Evolutionary conservation across 495 filamentous ascomycete genomes (phyloP), one percentile per base, ranked within the genome.

Genomic region (Trichoderma gamsii): DNA sequence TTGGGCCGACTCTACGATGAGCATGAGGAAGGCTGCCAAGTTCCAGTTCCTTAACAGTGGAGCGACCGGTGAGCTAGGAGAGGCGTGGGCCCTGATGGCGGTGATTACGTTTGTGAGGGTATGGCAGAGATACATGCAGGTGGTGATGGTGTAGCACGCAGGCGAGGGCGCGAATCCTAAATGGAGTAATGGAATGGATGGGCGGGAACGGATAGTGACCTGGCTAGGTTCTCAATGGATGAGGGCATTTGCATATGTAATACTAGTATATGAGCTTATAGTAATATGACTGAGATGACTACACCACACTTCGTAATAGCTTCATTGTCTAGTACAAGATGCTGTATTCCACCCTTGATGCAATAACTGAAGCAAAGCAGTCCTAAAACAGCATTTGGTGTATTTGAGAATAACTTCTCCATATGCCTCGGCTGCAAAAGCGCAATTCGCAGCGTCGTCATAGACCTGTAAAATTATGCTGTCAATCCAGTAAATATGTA

Each of bases 41-140:
- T 61, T 61, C 56, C 3, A 61, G 56, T 61, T 61, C 25, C 11
- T 61, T 18, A 61, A 61, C n/a, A 61, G 56, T 32, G 56, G 56
- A 32, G 56, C 56, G 13, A 61, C 56, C 25, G 56, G 56, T 32
- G 56, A 61, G 56, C 56, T 61, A 23, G 56, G 56, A 23, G 56
- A 61, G 25, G 56, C 56, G 27, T 61, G 56, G 56, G 56, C 56
- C 11, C 27, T 61, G 3, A 61, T 61, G 56, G 56, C 56, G 25
- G 25, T 61, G 23, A 21, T 61, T 4, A 29, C 56, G 11, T 61
- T 61, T 32, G 56, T 61, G 25, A 61, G 56, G 56, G 56, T 61
- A 61, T 61, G 56, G 56, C 56, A 61, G 56, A 61, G 56, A 32
- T 61, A 18, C 56, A 61, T 61, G 56, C 56, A 61, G 56, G 25